Percentiles rank a stretch among this genome's conserved stretches.
Conservation (phyloP, 805 yeast species). For the Sugiyamaella marilandica region DNA sequence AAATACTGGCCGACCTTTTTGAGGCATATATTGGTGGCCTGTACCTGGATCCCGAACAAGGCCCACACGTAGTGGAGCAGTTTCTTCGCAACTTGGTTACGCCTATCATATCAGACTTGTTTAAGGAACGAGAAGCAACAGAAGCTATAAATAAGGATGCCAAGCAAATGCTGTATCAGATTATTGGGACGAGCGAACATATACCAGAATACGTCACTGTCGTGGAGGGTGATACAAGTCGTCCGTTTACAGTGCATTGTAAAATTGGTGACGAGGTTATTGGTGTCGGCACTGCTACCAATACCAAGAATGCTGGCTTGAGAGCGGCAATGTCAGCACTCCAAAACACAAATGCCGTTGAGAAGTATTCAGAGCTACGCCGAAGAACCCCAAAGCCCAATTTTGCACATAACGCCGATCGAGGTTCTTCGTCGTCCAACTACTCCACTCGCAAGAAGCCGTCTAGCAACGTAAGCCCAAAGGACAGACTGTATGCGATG, state of each 20-base stretch:
- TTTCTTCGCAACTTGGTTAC: constrained; percentile 33
- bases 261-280: constrained; percentile 56
- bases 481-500: constrained; percentile 18
- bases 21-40: constrained; percentile 94
- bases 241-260: constrained; percentile 61
- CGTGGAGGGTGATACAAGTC: constrained; percentile 36
- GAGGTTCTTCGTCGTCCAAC: neutral
- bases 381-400: constrained; percentile 28
- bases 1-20: constrained; percentile 80
- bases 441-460: neutral
- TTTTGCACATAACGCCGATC: neutral
- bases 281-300: constrained; percentile 69
- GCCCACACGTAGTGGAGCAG: constrained; percentile 24
- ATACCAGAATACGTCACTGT: constrained; percentile 56
- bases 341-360: constrained; percentile 51
- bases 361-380: constrained; percentile 57
- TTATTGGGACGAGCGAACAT: constrained; percentile 69
- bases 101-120: constrained; percentile 34
- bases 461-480: constrained; percentile 11
- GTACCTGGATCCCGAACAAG: constrained; percentile 48
- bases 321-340: constrained; percentile 83
- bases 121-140: constrained; percentile 27
- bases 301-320: constrained; percentile 70
- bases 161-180: constrained; percentile 62
- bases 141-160: constrained; percentile 55